phyloP scores from a whole-genome alignment of 2,329 filamentous ascomycete genomes.

The Fusarium camptoceras region DNA sequence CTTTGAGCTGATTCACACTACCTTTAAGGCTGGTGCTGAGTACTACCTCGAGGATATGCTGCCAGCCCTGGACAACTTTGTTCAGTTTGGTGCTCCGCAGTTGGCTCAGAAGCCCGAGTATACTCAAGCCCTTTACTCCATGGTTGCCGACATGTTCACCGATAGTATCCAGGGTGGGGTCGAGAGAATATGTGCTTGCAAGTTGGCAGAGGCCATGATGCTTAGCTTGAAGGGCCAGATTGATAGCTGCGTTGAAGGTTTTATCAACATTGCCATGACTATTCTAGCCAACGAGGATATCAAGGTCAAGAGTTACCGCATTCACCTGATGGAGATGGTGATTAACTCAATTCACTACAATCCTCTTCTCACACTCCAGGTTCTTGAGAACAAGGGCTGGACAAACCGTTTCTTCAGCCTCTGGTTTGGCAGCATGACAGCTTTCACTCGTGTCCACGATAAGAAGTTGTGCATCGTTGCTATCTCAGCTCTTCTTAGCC shows the following conservation, averaged over 20 bases:
- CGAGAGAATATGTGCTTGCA: conserved; percentile 96
- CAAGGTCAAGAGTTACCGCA: conserved; percentile 92
- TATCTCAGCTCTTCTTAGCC: conserved; percentile 84
- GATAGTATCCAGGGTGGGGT: conserved; percentile 93
- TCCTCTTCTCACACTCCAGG: conserved; percentile 82
- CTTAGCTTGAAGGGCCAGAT: conserved; percentile 89
- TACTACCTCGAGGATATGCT: conserved; percentile 99
- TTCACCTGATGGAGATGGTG: conserved; percentile 98
- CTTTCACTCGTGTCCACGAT: conserved; percentile 93
- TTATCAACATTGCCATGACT: conserved; percentile 89
- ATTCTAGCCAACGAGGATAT: conserved; percentile 80
- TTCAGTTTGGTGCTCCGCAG: conserved; percentile 87
- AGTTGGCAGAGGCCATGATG: conserved; percentile 97
- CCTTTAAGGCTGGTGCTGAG: conserved; percentile 96
- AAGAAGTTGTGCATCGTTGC: conserved; percentile 98
- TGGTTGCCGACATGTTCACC: conserved; percentile 95
- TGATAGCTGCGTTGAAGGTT: conserved; percentile 88
- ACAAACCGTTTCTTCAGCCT: conserved; percentile 99
- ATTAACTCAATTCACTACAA: conserved; percentile 99
- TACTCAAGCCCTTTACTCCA: conserved; percentile 87
- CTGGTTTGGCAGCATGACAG: conserved; percentile 97
- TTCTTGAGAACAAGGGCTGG: conserved; percentile 92
- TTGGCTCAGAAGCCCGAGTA: conserved; percentile 87
- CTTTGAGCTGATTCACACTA: conserved; percentile 95
- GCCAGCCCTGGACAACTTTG: conserved; percentile 96